phyloP scores from a whole-genome alignment of 202 grass and related monocot genomes.

The Elaeis oleifera region DNA sequence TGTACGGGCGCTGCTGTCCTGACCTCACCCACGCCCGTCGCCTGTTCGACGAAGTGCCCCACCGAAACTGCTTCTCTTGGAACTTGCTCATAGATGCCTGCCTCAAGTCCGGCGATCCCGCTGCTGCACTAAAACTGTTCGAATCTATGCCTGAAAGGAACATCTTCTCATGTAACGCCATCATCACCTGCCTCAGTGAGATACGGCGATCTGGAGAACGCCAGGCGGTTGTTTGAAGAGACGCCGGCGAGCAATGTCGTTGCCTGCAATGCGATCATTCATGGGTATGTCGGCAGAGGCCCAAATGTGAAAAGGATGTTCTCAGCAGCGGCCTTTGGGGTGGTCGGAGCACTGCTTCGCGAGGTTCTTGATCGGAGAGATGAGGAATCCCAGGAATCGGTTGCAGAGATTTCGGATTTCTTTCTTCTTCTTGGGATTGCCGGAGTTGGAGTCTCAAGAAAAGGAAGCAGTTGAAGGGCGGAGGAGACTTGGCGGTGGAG shows the following conservation, averaged over 20 bases:
- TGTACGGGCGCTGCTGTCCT: constrained; percentile 32
- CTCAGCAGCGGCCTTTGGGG: too few species aligned
- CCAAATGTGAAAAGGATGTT: too few species aligned
- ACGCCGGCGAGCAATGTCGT: constrained; percentile 45
- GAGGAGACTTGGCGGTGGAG: too few species aligned
- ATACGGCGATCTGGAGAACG: constrained; percentile 27
- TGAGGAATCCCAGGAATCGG: too few species aligned
- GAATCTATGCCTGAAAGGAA: constrained; percentile 50
- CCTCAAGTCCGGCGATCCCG: constrained; percentile 27
- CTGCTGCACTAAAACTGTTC: constrained; percentile 31
- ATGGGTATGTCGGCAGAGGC: constrained; percentile 26
- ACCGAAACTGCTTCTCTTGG: constrained; percentile 47
- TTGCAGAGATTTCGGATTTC: too few species aligned
- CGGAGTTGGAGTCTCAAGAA: too few species aligned
- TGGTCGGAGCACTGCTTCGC: too few species aligned
- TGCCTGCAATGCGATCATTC: constrained; percentile 40
- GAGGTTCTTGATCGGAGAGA: too few species aligned
- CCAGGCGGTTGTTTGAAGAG: constrained; percentile 28
- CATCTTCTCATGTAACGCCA: constrained; percentile 40
- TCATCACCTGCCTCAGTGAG: constrained; percentile 26
- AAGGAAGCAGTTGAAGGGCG: too few species aligned
- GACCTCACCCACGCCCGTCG: constrained; percentile 12
- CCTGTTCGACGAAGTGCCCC: constrained; percentile 55
- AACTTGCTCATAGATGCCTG: constrained; percentile 41
- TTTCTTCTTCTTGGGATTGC: too few species aligned